Evolutionary conservation across 139 green algal species (phyloP), one percentile per base, ranked within the genome.

Genomic region (Mychonastes homosphaera): DNA sequence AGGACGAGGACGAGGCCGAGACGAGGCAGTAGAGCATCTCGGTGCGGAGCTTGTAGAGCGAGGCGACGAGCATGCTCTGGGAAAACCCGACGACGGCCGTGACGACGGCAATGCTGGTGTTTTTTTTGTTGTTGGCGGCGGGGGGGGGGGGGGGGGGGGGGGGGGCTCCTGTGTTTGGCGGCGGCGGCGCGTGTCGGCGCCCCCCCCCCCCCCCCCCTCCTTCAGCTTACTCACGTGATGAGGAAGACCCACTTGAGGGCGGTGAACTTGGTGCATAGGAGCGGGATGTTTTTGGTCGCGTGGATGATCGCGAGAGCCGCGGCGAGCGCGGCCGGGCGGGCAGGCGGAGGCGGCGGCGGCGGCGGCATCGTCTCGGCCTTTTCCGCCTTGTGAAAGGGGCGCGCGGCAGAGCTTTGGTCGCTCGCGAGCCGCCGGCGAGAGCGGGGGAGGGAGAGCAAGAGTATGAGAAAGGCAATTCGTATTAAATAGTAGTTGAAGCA

Each of bases 41-140:
- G 15, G 47, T 64, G 2, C 74, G 49, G 28, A 74, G 26, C 26
- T 63, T 36, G 51, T 81, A 81, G 5, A 81, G 58, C 26, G 55
- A 71, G 3, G 74, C 74, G 3, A 81, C 74, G 10, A 81, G 63
- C 68, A 81, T 72, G 28, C 58, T 72, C 39, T 81, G 74, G 18
- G 64, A 52, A 32, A 81, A 81, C 32, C 74, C 74, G 39, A 81
- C 65, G 6, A 74, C 13, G 10, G 74, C 74, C 6, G 69, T 78
- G 5, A 36, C 59, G 12, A 81, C 63, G 2, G 71, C 65, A 26
- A 79, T 79, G 33, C 65, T 72, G 63, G n/a, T n/a, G n/a, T n/a
- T n/a, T n/a, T n/a, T n/a, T n/a, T n/a, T 64, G 29, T 12, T 56
- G 23, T 38, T 10, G 3, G 32, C 53, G 26, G 10, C 8, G 6